Evolutionary conservation across 1,139 yeast species (phyloP).

Genomic region (Starmera stellimalicola): DNA sequence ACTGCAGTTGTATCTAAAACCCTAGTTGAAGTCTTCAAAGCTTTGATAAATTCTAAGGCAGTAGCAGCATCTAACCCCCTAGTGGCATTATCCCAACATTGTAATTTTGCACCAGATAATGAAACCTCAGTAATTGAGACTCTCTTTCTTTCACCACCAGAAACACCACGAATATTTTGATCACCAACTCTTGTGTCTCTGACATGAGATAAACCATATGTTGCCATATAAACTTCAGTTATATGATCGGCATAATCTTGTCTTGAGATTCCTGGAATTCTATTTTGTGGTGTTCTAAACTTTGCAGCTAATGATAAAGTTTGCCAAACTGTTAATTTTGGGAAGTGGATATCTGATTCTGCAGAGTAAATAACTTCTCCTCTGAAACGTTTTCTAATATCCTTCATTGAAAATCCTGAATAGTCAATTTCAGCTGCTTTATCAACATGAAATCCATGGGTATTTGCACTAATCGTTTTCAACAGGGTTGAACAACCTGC

Average conservation of each 20-base stretch:
- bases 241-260: conserved; percentile 50
- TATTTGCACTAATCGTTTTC: conserved; percentile 60
- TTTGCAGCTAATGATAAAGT: conserved; percentile 58
- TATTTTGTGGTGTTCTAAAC: conserved; percentile 56
- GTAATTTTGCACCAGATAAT: conserved; percentile 51
- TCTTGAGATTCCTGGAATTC: conserved; percentile 50
- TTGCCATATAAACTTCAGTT: conserved; percentile 64
- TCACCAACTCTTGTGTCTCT: conserved; percentile 59
- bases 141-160: conserved; percentile 80
- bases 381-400: conserved; percentile 42
- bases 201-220: conserved; percentile 62
- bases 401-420: conserved; percentile 39
- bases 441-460: conserved; percentile 60
- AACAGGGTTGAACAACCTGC: conserved; percentile 77
- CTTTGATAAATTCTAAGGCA: conserved; percentile 64
- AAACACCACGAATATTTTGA: conserved; percentile 65
- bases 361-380: conserved; percentile 71
- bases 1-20: conserved; percentile 51
- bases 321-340: conserved; percentile 63
- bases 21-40: conserved; percentile 55
- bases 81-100: conserved; percentile 71
- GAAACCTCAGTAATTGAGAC: conserved; percentile 68
- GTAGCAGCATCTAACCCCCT: conserved; percentile 72
- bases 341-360: conserved; percentile 64
- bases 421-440: conserved; percentile 38